These are phyloP conservation scores for Trametes pubescens DNA, from an alignment of 1,284 basidiomycete species.

Conservation along the genomic window DNA sequence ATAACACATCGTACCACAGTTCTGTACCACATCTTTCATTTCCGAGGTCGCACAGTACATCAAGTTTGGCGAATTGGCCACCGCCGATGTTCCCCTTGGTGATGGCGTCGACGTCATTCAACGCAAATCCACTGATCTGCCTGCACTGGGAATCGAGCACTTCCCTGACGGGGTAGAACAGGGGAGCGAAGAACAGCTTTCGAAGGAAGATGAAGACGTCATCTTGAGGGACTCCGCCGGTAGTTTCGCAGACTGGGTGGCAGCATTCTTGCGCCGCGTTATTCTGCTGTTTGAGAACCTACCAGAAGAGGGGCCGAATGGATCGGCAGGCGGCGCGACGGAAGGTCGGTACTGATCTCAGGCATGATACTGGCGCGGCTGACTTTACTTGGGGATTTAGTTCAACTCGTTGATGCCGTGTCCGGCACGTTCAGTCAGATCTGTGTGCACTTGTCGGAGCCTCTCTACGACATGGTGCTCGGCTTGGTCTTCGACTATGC, in stretches of 20 bases:
- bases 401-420: constrained; percentile 75
- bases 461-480: constrained; percentile 83
- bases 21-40: constrained; percentile 80
- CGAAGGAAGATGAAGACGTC: constrained; percentile 66
- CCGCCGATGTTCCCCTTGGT: constrained; percentile 29
- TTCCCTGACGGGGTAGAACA: constrained; percentile 42
- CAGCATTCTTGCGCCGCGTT: constrained; percentile 83
- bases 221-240: constrained; percentile 69
- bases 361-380: background rate
- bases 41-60: constrained; percentile 85
- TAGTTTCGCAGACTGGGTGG: constrained; percentile 82
- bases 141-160: constrained; percentile 29
- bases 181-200: constrained; percentile 50
- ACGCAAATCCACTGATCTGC: constrained; percentile 21
- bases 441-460: constrained; percentile 84
- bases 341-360: constrained; percentile 56
- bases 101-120: constrained; percentile 19
- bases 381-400: constrained; percentile 43
- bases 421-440: constrained; percentile 76
- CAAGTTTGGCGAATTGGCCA: constrained; percentile 78
- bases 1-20: constrained; percentile 44
- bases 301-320: constrained; percentile 79
- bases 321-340: constrained; percentile 61
- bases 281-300: constrained; percentile 88
- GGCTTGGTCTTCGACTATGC: constrained; percentile 85